Evolutionary conservation across 2,329 filamentous ascomycete species (phyloP).

Genomic region (Pleoardoris graminearum): DNA sequence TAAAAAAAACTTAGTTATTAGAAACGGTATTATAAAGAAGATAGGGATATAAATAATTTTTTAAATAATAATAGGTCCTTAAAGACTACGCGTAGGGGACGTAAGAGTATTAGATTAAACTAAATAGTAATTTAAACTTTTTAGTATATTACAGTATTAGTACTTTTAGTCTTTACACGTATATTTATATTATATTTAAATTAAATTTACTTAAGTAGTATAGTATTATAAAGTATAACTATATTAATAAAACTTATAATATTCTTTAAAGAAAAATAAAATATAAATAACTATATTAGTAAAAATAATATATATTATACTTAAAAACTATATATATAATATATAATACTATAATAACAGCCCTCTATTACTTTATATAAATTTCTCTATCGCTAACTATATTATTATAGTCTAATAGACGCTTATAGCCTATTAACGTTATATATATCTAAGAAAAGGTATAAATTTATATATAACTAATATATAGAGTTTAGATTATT

Average conservation of each 20-base stretch:
- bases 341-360: background rate
- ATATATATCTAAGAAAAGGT: background rate
- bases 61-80: slow-evolving; percentile 7
- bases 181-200: background rate
- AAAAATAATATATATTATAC: too few species aligned
- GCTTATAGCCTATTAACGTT: background rate
- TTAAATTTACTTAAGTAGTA: background rate
- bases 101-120: background rate
- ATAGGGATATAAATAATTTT: background rate
- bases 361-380: background rate
- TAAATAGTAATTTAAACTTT: background rate
- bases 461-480: too few species aligned
- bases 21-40: slow-evolving; percentile 7
- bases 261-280: background rate
- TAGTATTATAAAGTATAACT: background rate
- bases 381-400: background rate
- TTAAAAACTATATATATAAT: too few species aligned
- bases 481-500: too few species aligned
- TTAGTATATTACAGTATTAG: background rate
- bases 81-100: background rate
- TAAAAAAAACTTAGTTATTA: slow-evolving; percentile 6
- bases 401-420: background rate
- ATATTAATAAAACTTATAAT: background rate
- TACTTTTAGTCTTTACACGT: background rate
- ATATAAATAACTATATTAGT: too few species aligned